Evolutionary conservation across 192 early-diverging fungal species (phyloP), one percentile per base, ranked within the genome.

Genomic region (Ambispora gerdemannii): DNA sequence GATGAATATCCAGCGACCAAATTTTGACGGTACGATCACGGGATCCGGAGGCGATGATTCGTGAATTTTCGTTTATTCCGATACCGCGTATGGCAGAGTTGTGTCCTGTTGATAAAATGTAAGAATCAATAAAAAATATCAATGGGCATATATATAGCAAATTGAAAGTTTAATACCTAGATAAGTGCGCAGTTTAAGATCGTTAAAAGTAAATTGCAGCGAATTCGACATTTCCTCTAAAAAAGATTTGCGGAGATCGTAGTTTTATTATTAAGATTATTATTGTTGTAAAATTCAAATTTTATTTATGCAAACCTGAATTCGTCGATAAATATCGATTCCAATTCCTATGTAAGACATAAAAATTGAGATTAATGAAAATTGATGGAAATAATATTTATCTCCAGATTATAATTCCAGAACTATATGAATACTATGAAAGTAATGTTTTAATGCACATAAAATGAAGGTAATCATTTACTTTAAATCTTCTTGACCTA

Each of bases 151-250:
- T 31, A 33, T 13, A 33, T 20, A 25, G 7, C 1, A 53, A 28
- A 52, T 30, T 25, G 33, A 19, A 25, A 63, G 34, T 34, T 19
- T 13, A 30, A 28, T 76, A 80, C 84, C 85, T 70, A 77, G 80
- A 62, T 83, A 82, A 3, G 81, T 82, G 8, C 84, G 75, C n/a
- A 87, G 66, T 47, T 87, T 87, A 35, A 84, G 70, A 50, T 87
- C 85, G 38, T 87, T 87, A 47, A 87, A 87, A 1, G 82, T 80
- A 75, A 87, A 87, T 50, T 87, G 85, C 83, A 87, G 80, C 2
- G 78, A 79, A 31, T 87, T 87, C 1, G 85, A 82, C 85, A 87
- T 87, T 70, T 87, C 85, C 67, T 87, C 84, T 80, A 67, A 20
- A 33, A 50, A 33, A 36, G 3, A 58, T 28, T 28, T 36, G 17